Conservation (phyloP, 2,329 filamentous ascomycete species). For the Ophiobolus disseminans region DNA sequence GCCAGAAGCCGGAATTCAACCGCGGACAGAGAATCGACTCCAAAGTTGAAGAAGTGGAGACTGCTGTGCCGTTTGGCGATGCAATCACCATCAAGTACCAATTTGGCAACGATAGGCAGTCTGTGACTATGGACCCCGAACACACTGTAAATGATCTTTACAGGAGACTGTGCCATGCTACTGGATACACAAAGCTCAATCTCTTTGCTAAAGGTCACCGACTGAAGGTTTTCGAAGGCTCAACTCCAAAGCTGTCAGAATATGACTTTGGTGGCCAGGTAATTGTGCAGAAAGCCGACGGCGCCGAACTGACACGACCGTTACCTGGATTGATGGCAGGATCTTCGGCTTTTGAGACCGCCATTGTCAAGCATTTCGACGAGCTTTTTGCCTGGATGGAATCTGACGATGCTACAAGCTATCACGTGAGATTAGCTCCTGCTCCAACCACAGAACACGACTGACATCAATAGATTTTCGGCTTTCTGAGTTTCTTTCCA, state of each 20-base stretch:
- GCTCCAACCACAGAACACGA: not conserved
- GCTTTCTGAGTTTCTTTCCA: slow-evolving; percentile 44
- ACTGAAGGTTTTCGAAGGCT: slow-evolving; percentile 67
- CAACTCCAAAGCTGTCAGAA: slow-evolving; percentile 69
- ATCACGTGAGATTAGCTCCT: slow-evolving; percentile 25
- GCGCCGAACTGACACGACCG: slow-evolving; percentile 32
- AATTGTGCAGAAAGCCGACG: slow-evolving; percentile 40
- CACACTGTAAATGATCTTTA: slow-evolving; percentile 76
- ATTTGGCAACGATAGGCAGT: slow-evolving; percentile 66
- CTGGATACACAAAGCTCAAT: slow-evolving; percentile 77
- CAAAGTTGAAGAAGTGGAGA: slow-evolving; percentile 45
- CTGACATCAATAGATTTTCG: slow-evolving; percentile 38
- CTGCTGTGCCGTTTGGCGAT: slow-evolving; percentile 66
- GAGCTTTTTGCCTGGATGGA: slow-evolving; percentile 83
- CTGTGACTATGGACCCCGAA: slow-evolving; percentile 69
- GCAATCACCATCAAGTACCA: slow-evolving; percentile 75
- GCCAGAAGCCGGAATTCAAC: slow-evolving; percentile 42
- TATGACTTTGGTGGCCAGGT: slow-evolving; percentile 34
- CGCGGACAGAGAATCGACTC: slow-evolving; percentile 41
- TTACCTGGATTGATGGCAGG: slow-evolving; percentile 19
- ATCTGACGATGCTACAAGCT: slow-evolving; percentile 65
- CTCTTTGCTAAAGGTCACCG: slow-evolving; percentile 73
- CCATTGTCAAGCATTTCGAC: slow-evolving; percentile 82
- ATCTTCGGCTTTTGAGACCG: slow-evolving; percentile 70
- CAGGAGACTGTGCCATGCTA: slow-evolving; percentile 70